Evolutionary conservation across 352 stramenopile genomes (phyloP), one percentile per base, ranked within the genome.

Genomic region (Blastocystis sp.): DNA sequence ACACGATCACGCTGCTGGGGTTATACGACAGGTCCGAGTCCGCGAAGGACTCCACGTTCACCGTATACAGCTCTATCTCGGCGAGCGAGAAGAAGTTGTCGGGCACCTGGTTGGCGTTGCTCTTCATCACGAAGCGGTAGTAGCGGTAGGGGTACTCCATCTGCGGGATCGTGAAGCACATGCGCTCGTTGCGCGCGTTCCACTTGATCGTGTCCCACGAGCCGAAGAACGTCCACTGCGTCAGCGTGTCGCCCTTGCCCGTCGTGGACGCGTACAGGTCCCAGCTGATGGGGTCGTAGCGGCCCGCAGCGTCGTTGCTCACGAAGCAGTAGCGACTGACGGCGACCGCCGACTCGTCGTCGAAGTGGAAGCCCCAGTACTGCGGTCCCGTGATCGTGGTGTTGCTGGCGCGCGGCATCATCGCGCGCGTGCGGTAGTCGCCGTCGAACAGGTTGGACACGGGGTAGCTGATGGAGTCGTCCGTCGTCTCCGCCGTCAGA

Each of bases 251-350:
- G 33, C 66, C 74, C 37, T 41, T 55, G 35, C 74, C n/a, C 29
- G 29, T 41, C 31, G 70, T 77, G 21, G 55, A 77, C 6, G 29
- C 35, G 51, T 51, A 62, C 41, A 89, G n/a, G 19, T 51, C n/a
- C 63, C 63, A 80, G 1, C 39, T 3, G 3, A 41, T 60, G 21
- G 79, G 79, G 41, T 89, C 79, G 13, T 50, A 80, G 26, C 67
- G 79, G 31, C 26, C 63, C 41, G 79, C 79, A 0, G 21, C 79
- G 31, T 24, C 37, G 50, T 65, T 80, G 13, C 29, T 79, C 67
- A 89, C 79, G n/a, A 89, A 37, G 60, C 79, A 89, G 59, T 89
- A 89, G 29, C 50, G 24, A 39, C 66, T 89, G 6, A 78, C 50
- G 45, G 66, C 37, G 2, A 41, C 79, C 31, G 67, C 35, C 29